phyloP scores from a whole-genome alignment of 1,139 yeast species.

The Geotrichum siamense region DNA sequence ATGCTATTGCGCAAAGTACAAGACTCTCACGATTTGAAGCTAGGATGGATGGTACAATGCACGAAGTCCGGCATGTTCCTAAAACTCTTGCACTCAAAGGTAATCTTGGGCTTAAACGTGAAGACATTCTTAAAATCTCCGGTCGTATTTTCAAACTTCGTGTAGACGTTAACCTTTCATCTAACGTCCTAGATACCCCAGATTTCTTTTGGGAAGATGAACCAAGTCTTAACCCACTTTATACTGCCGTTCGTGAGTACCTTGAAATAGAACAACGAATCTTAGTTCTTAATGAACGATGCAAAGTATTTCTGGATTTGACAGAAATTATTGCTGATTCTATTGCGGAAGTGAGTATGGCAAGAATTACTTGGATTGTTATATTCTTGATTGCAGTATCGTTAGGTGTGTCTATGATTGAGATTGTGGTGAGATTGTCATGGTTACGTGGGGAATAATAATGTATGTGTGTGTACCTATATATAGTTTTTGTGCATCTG shows the following conservation, averaged over 20 bases:
- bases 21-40: slow-evolving; percentile 87
- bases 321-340: slow-evolving; percentile 91
- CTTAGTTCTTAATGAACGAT: slow-evolving; percentile 84
- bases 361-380: slow-evolving; percentile 85
- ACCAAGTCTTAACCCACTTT: slow-evolving; percentile 89
- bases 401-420: slow-evolving; percentile 58
- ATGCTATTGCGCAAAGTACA: slow-evolving; percentile 95
- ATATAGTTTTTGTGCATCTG: no score
- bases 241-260: slow-evolving; percentile 83
- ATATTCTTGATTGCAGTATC: slow-evolving; percentile 76
- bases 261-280: slow-evolving; percentile 92
- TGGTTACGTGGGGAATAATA: no score
- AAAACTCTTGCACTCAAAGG: slow-evolving; percentile 88
- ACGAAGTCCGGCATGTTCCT: slow-evolving; percentile 80
- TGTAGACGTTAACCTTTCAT: slow-evolving; percentile 86
- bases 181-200: slow-evolving; percentile 89
- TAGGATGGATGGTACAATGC: slow-evolving; percentile 75
- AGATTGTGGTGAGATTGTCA: slow-evolving; percentile 54
- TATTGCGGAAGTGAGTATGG: slow-evolving; percentile 86
- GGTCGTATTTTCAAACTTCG: slow-evolving; percentile 84
- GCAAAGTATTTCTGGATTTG: slow-evolving; percentile 88
- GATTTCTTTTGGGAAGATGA: slow-evolving; percentile 95
- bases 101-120: slow-evolving; percentile 66
- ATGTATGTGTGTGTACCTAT: no score
- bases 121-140: slow-evolving; percentile 74